Conservation (phyloP, 1,139 yeast genomes). For the Sugiyamaella japonica region DNA sequence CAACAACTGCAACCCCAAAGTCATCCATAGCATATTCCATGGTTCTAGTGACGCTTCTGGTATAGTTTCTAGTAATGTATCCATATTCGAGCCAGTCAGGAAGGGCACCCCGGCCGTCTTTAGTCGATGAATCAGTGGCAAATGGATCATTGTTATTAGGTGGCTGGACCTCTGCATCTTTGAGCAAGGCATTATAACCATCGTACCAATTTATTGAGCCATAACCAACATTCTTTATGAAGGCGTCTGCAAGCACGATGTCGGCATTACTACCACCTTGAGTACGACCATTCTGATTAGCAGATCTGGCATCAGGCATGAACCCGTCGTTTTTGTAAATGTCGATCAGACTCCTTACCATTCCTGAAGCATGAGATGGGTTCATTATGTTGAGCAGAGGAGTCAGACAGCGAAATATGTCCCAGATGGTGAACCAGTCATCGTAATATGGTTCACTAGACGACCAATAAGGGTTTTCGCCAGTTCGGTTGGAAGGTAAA, state of each 20-base stretch:
- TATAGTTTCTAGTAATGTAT: conserved; percentile 23
- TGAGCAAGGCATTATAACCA: conserved; percentile 43
- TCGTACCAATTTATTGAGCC: conserved; percentile 39
- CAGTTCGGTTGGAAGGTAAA: conserved; percentile 45
- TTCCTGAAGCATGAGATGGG: conserved; percentile 40
- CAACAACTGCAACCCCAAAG: conserved; percentile 43
- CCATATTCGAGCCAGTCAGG: conserved; percentile 21
- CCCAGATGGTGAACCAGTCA: conserved; percentile 49
- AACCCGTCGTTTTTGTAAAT: conserved; percentile 43
- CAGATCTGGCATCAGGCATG: conserved; percentile 46
- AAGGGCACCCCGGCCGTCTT: conserved; percentile 21
- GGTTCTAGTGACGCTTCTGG: conserved; percentile 44
- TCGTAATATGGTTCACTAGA: conserved; percentile 42
- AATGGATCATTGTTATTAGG: conserved; percentile 19
- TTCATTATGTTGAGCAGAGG: conserved; percentile 42
- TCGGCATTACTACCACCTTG: conserved; percentile 48
- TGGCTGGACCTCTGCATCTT: conserved; percentile 43
- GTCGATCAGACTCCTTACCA: conserved; percentile 40
- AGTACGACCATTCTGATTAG: conserved; percentile 45
- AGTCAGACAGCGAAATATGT: conserved; percentile 43
- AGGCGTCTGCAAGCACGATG: conserved; percentile 46
- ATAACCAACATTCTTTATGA: conserved; percentile 37
- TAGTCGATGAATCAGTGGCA: conserved; percentile 19
- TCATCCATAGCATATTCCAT: conserved; percentile 47
- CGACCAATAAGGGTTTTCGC: conserved; percentile 41